Base-by-base conservation (phyloP, 83 land plant genomes). In the Thuja plicata region DNA sequence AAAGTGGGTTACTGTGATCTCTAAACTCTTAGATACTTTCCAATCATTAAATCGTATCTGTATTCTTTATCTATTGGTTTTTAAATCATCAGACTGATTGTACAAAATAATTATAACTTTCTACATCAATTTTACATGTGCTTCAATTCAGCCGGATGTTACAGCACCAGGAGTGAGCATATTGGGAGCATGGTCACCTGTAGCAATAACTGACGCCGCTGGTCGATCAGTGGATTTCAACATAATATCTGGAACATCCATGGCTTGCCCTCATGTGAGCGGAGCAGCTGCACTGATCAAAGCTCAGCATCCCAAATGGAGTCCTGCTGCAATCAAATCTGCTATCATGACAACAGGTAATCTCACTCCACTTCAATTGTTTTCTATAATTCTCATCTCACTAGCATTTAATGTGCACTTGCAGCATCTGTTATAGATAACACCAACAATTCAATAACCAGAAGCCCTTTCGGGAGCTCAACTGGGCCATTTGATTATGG, bases 311-410 rank as follows among this genome's bases (percentile, higher is more conserved):
- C 92, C 92, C 71, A 57, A 24, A 16, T 93, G 93, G 94, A 90
- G 88, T 40, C 90, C 92, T 37, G 89, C 92, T 21, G 92, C 94
- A 34, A 89, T 92, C 30, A 90, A 91, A 46, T 93, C 93, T n/a
- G 94, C 94, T 32, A 82, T 93, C 12, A 93, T 93, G 94, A 93
- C 94, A 37, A 93, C 94, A 88, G 93, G 94, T 92, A 40, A 32
- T 54, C 0, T 46, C 5, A 43, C 50, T 46, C 8, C 57, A 54
- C 19, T 15, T 54, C 57, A 54, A 54, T 15, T 54, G 19, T 54
- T 54, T 15, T 15, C 17, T 15, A 54, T 54, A 4, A 10, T 54
- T 54, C 19, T 15, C 57, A 54, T 16, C 3, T 54, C 57, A 54
- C 57, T 54, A 54, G 16, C 19, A 54, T 38, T 21, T 35, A 27